Evolutionary conservation across 1,284 basidiomycete genomes (phyloP), one percentile per base, ranked within the genome.

Genomic region (Moesziomyces parantarcticus): DNA sequence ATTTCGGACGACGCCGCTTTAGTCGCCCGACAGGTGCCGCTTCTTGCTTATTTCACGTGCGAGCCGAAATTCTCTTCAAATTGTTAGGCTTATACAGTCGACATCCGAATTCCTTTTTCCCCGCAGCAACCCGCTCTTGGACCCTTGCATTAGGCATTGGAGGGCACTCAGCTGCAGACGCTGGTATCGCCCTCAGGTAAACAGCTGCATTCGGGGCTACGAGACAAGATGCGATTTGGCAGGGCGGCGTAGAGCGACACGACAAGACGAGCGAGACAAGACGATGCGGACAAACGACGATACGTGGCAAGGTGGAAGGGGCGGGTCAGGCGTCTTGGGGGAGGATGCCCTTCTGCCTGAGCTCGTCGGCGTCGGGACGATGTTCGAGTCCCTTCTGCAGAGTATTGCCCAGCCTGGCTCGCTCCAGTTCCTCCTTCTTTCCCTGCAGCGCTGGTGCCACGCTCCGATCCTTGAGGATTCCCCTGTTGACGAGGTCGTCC

Each of bases 331-430:
- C 44, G n/a, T 67, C 53, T 36, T 58, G 58, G 42, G 63, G 62
- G 18, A 92, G 85, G 75, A 92, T 92, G 5, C 90, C 91, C 73
- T 88, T 88, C 84, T 90, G 88, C 66, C 92, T 87, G 50, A 92
- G 86, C 68, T 92, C 89, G 50, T 90, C 89, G 8, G 89, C 85
- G 68, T 88, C 87, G 11, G 91, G 91, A 53, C 91, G 87, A 49
- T 88, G 84, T 60, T 88, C 87, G 50, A 92, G 86, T 7, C 88
- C 88, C 58, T 89, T 88, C 58, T 89, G 89, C 46, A 93, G 87
- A 79, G 89, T 90, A 84, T 92, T 29, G 2, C 46, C 69, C 9
- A 66, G 22, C 7, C 59, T 49, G 5, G 69, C 69, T 22, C 63
- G 50, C 46, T 72, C 62, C 23, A 92, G 85, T 61, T 88, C 88